Evolutionary conservation across 2,329 filamentous ascomycete species (phyloP).

Genomic region (Fusarium sacchari): DNA sequence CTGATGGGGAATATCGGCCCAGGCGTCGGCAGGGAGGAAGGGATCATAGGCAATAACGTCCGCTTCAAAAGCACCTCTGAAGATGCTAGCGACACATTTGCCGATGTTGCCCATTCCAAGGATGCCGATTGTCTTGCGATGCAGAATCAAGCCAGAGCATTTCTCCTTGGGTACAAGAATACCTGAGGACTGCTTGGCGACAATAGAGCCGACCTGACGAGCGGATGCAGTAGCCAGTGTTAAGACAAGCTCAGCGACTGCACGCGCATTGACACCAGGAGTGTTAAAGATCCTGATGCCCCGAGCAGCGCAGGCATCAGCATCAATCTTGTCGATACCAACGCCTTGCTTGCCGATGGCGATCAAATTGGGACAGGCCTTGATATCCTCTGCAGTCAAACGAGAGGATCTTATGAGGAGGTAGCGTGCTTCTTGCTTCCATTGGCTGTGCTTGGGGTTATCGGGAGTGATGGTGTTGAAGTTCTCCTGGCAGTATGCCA

Average conservation of each 20-base stretch:
- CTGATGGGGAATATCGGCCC: slow-evolving; percentile 47
- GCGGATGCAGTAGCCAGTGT: slow-evolving; percentile 50
- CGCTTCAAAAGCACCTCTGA: slow-evolving; percentile 49
- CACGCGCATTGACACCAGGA: slow-evolving; percentile 55
- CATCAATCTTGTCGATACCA: slow-evolving; percentile 58
- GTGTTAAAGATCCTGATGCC: slow-evolving; percentile 59
- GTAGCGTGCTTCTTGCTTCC: slow-evolving; percentile 53
- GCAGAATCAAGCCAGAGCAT: slow-evolving; percentile 52
- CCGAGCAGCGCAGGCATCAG: slow-evolving; percentile 49
- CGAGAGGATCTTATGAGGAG: slow-evolving; percentile 52
- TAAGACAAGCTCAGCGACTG: slow-evolving; percentile 54
- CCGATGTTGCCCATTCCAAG: slow-evolving; percentile 55
- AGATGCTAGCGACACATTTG: slow-evolving; percentile 49
- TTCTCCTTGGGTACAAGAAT: slow-evolving; percentile 51
- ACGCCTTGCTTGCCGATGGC: slow-evolving; percentile 60
- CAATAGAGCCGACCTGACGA: slow-evolving; percentile 47
- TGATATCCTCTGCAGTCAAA: slow-evolving; percentile 52
- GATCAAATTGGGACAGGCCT: slow-evolving; percentile 48
- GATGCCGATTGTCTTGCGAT: slow-evolving; percentile 50
- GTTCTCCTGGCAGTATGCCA: slow-evolving; percentile 47
- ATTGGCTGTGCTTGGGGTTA: slow-evolving; percentile 50
- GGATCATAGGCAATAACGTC: slow-evolving; percentile 51
- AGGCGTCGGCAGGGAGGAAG: slow-evolving; percentile 46
- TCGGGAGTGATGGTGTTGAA: slow-evolving; percentile 53
- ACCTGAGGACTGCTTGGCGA: slow-evolving; percentile 44